Conservation (phyloP, 2,329 filamentous ascomycete species). For the Neofusicoccum kwambonambiense region DNA sequence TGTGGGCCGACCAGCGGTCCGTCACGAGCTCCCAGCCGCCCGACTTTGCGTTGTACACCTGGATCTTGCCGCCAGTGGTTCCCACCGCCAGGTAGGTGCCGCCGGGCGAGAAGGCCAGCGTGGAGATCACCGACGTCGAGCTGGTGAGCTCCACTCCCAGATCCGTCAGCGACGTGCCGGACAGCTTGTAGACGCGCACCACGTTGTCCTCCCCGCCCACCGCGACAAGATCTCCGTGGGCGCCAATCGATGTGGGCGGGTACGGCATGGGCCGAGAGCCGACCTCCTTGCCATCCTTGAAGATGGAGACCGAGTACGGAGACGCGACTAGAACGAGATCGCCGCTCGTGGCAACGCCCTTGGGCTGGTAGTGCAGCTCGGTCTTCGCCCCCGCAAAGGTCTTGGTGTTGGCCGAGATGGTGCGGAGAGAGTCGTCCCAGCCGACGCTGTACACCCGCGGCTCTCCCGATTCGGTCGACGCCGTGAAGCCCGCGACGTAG, state of each 20-base stretch:
- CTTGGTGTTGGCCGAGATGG: constrained; percentile 70
- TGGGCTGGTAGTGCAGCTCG: constrained; percentile 77
- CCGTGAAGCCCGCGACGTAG: constrained; percentile 75
- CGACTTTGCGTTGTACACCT: constrained; percentile 65
- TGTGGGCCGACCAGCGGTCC: constrained; percentile 74
- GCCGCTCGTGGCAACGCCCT: constrained; percentile 62
- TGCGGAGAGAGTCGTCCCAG: constrained; percentile 90
- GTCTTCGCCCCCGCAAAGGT: constrained; percentile 70
- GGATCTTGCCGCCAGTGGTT: constrained; percentile 81
- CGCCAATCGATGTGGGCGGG: constrained; percentile 69
- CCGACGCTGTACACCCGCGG: constrained; percentile 75
- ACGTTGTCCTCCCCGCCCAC: constrained; percentile 73
- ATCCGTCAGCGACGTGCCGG: constrained; percentile 54
- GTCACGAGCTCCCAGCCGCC: constrained; percentile 70
- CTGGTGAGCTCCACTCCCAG: constrained; percentile 59
- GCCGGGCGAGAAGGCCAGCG: constrained; percentile 77
- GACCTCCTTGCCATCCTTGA: constrained; percentile 54
- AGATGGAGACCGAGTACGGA: constrained; percentile 47
- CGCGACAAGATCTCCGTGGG: constrained; percentile 62
- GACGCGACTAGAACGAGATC: constrained; percentile 52
- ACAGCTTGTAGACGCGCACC: constrained; percentile 70
- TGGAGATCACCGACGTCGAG: constrained; percentile 70
- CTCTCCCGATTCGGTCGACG: constrained; percentile 42
- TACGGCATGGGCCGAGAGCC: constrained; percentile 62
- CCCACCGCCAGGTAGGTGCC: constrained; percentile 80